Evolutionary conservation across 1,284 basidiomycete genomes (phyloP), one percentile per base, ranked within the genome.

Genomic region (Ustilago vetiveriae): DNA sequence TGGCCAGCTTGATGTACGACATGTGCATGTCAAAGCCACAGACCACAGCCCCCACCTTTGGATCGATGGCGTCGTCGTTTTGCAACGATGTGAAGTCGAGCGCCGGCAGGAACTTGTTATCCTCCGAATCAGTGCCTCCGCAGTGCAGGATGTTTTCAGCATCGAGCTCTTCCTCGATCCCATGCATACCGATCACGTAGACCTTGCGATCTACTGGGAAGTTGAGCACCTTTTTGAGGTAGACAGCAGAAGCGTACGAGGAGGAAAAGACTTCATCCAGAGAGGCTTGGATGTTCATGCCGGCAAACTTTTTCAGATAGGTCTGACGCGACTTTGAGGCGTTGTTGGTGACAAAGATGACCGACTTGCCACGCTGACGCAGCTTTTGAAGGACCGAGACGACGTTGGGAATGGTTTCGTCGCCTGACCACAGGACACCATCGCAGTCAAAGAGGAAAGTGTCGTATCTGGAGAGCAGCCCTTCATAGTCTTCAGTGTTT

Each of bases 331-430:
- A 94, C 84, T 95, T 94, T 43, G 90, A 93, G n/a, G 95, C 95
- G 81, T 98, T 98, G 85, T 98, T 98, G 26, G 94, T 97, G 33
- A 98, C 94, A 82, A 98, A 99, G 35, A 98, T 85, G 46, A 98
- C 85, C 58, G 88, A 87, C 85, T 98, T 98, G 50, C 90, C 92
- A 89, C 78, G 52, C 21, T 42, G 51, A 23, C 74, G 63, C 17
- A 84, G 68, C 57, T 80, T 76, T 19, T 73, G 45, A 21, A 76
- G 52, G 67, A 82, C 76, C 89, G 87, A 73, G 9, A 62, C 62
- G 6, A 67, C 74, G 13, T 72, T 72, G 3, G 74, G 65, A 19
- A 81, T 76, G 10, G 66, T 60, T 14, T 77, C 77, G 29, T 92
- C 89, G n/a, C 92, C 95, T 92, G 53, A 97, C 86, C 42, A 97